A percentile compares a stretch with the other conserved stretches of the same genome.
Evolutionary conservation across 306 rosid genomes (phyloP).

Genomic region (Pueraria montana): DNA sequence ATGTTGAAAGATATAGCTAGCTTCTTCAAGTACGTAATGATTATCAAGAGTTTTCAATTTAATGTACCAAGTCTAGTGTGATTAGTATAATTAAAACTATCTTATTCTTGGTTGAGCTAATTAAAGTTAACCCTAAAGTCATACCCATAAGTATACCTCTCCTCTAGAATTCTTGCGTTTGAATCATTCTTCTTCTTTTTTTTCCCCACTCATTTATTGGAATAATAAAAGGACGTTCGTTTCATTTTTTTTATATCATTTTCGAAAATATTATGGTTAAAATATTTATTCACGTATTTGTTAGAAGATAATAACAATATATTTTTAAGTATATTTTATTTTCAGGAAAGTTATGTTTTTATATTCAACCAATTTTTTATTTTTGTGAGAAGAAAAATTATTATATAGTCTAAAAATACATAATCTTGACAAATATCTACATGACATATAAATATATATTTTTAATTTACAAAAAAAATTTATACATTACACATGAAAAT

Average conservation of each 20-base stretch:
- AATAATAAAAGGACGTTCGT: background rate
- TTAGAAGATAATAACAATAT: background rate
- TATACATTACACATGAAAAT: too few relatives aligned
- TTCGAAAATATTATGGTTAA: background rate
- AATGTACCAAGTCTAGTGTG: conserved; percentile 22
- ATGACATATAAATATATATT: too few relatives aligned
- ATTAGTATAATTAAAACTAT: background rate
- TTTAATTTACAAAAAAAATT: too few relatives aligned
- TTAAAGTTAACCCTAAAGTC: conserved; percentile 37
- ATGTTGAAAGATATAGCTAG: background rate
- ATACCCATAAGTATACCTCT: background rate
- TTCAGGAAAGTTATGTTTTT: background rate
- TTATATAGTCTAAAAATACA: too few relatives aligned
- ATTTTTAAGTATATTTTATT: background rate
- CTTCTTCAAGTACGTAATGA: conserved; percentile 40
- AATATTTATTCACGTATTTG: background rate
- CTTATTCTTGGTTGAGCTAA: conserved; percentile 16
- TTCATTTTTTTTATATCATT: background rate
- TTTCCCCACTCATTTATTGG: background rate
- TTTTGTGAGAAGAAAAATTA: too few relatives aligned
- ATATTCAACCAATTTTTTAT: too few relatives aligned
- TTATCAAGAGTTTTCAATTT: conserved; percentile 42
- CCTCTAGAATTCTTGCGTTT: background rate
- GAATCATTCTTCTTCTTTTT: conserved; percentile 3
- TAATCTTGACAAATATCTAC: too few relatives aligned